phyloP scores from a whole-genome alignment of 192 early-diverging fungal genomes.

The Oehlia diaphana region DNA sequence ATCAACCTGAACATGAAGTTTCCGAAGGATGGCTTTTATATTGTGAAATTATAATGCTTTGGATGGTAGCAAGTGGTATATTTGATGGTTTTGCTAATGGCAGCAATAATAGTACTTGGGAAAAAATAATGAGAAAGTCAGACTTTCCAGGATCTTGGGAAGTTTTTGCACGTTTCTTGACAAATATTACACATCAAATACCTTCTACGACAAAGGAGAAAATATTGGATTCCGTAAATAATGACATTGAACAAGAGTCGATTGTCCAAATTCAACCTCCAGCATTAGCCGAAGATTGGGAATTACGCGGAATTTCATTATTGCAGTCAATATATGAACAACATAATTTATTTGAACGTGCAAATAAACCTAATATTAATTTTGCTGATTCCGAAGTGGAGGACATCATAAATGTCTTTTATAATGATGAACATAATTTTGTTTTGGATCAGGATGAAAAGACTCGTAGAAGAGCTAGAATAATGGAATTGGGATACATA shows the following conservation, averaged over 20 bases:
- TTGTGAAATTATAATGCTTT: conserved; percentile 48
- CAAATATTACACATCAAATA: conserved; percentile 33
- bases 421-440: neutral
- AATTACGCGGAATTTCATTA: conserved; percentile 54
- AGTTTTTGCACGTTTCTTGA: conserved; percentile 39
- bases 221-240: conserved; percentile 5
- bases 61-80: conserved; percentile 47
- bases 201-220: conserved; percentile 33
- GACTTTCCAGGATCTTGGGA: conserved; percentile 37
- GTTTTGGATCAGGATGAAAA: conserved; percentile 16
- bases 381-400: neutral
- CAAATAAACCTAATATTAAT: neutral
- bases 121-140: conserved; percentile 25
- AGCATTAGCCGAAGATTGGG: conserved; percentile 48
- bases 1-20: conserved; percentile 12
- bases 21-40: conserved; percentile 48
- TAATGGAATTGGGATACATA: conserved; percentile 37
- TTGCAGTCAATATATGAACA: conserved; percentile 23
- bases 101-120: conserved; percentile 32
- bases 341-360: conserved; percentile 4
- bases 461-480: conserved; percentile 8
- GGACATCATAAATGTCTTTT: neutral
- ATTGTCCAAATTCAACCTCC: conserved; percentile 38
- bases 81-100: conserved; percentile 33
- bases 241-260: neutral